These are phyloP conservation scores for Vaccinium corymbosum DNA, from an alignment of 148 eudicot genomes.

Conservation along the genomic window DNA sequence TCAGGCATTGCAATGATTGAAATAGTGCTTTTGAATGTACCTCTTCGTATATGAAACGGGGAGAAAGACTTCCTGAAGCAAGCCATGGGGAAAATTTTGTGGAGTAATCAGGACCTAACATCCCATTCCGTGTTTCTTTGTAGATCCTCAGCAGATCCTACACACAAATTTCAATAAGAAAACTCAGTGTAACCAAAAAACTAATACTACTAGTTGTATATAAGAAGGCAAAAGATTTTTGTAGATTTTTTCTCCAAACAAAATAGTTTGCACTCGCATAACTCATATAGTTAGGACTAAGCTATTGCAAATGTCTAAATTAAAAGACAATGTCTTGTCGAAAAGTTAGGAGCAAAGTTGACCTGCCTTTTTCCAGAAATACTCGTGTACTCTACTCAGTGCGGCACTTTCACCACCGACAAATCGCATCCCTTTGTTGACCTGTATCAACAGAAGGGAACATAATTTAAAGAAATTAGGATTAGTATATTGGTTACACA, in stretches of 20 bases:
- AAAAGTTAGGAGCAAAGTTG: not conserved
- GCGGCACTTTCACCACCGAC: constrained; percentile 89
- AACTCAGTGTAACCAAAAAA: too few relatives aligned
- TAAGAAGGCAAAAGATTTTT: not conserved
- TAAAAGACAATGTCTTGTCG: not conserved
- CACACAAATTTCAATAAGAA: not conserved
- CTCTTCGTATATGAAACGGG: constrained; percentile 80
- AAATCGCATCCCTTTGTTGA: constrained; percentile 59
- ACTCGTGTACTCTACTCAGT: constrained; percentile 70
- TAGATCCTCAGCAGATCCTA: constrained; percentile 71
- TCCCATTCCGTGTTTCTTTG: constrained; percentile 83
- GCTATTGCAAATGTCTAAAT: too few relatives aligned
- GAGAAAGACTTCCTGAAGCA: constrained; percentile 86
- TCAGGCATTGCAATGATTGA: not conserved
- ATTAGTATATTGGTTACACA: not conserved
- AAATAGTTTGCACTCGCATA: not conserved
- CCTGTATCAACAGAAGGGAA: constrained; percentile 36
- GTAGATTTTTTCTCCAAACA: not conserved
- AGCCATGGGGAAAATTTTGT: constrained; percentile 98
- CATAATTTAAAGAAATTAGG: not conserved
- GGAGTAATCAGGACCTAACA: constrained; percentile 93
- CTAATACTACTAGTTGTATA: not conserved
- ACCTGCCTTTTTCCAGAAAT: constrained; percentile 89
- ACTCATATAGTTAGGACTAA: not conserved
- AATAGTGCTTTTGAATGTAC: constrained; percentile 28